Conservation (phyloP, 169 alveolate species). For the Amoebophrya sp. region DNA sequence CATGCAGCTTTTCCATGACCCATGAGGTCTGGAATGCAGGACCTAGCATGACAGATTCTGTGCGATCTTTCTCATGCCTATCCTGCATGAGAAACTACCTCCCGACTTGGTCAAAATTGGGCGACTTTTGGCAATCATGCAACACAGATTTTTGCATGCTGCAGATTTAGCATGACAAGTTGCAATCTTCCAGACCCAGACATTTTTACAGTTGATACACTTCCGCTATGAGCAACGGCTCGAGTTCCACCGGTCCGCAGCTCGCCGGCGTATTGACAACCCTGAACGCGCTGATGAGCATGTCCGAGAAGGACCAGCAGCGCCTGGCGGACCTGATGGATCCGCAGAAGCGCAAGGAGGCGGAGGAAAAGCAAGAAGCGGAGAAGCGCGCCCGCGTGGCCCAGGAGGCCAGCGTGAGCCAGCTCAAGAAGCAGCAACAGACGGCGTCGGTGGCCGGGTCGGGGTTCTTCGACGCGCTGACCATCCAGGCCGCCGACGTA, state of each 20-base stretch:
- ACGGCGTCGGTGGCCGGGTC: not conserved
- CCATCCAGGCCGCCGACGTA: not conserved
- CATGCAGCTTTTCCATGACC: too few species aligned
- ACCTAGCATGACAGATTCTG: too few species aligned
- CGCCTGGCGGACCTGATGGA: not conserved
- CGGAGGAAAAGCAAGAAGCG: not conserved
- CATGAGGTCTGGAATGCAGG: too few species aligned
- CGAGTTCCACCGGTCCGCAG: not conserved
- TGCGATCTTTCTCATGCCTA: too few species aligned
- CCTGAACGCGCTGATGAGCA: not conserved
- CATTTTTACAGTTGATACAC: too few species aligned
- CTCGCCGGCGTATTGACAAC: not conserved
- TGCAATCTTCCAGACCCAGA: too few species aligned
- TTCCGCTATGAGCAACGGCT: not conserved
- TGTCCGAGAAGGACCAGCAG: not conserved
- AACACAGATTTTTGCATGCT: too few species aligned
- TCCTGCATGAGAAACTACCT: too few species aligned
- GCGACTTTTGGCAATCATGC: not conserved
- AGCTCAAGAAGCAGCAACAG: not conserved
- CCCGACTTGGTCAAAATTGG: too few species aligned
- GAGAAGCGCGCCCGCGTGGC: not conserved
- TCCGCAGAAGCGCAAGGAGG: not conserved
- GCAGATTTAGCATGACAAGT: too few species aligned
- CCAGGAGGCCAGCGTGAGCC: not conserved
- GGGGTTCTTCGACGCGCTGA: not conserved